Evolutionary conservation across 164 flowering plant species (phyloP).

Genomic region (Magnolia officinalis): DNA sequence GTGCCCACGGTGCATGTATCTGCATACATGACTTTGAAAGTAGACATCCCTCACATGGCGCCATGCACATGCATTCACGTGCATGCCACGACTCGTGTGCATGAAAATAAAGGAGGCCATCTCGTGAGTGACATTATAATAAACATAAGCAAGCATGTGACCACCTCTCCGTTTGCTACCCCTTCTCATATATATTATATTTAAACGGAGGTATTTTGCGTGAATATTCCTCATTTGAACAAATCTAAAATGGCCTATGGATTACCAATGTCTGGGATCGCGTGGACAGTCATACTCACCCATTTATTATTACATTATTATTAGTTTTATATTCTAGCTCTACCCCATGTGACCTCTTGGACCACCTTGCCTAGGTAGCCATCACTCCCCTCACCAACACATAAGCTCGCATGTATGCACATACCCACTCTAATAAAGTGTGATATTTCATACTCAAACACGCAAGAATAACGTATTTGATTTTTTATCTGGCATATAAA

Average conservation of each 20-base stretch:
- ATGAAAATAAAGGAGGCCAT: neutral
- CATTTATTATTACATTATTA: no score
- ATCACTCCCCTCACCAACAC: neutral
- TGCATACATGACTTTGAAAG: neutral
- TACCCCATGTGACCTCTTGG: slow-evolving; percentile 5
- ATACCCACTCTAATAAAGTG: no score
- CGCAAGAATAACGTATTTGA: no score
- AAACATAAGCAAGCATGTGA: neutral
- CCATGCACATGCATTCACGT: neutral
- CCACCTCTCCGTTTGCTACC: neutral
- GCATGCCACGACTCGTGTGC: neutral
- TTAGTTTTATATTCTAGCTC: no score
- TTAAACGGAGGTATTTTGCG: neutral
- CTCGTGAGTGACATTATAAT: neutral
- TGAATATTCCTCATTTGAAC: neutral
- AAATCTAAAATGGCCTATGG: neutral
- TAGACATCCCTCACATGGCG: neutral
- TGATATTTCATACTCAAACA: no score
- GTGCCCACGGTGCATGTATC: neutral
- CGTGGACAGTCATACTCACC: slow-evolving; percentile 32
- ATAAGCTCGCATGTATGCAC: no score
- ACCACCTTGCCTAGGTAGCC: neutral
- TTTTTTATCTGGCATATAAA: no score
- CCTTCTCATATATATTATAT: no score
- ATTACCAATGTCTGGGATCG: slow-evolving; percentile 35